These are phyloP conservation scores for Ophioceras dolichostomum DNA, from an alignment of 2,329 filamentous ascomycete species.

Conservation along the genomic window DNA sequence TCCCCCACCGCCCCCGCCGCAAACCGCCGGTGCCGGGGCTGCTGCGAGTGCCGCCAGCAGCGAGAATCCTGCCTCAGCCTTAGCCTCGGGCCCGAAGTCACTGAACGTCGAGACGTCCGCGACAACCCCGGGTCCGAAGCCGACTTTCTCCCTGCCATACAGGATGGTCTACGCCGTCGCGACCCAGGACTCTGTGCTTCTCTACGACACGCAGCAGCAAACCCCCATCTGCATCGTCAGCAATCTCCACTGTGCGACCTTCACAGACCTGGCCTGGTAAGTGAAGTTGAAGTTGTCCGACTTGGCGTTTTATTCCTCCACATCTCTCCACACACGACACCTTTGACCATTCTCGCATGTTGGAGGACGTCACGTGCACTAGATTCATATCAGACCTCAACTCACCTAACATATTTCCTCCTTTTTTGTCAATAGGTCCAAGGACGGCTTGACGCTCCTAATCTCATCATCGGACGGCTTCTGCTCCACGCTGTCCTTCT, in stretches of 20 bases:
- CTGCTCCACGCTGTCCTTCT: slow-evolving; percentile 83
- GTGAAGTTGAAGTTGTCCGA: slow-evolving; percentile 19
- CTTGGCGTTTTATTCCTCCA: neutral
- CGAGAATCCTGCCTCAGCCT: slow-evolving; percentile 27
- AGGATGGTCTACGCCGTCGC: slow-evolving; percentile 94
- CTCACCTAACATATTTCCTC: too few species aligned
- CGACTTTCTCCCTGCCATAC: slow-evolving; percentile 78
- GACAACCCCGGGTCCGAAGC: slow-evolving; percentile 44
- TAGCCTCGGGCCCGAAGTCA: slow-evolving; percentile 37
- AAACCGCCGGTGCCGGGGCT: too few species aligned
- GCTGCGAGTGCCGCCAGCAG: slow-evolving; percentile 8
- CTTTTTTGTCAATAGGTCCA: too few species aligned
- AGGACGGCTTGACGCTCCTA: slow-evolving; percentile 28
- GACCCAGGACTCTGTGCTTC: slow-evolving; percentile 84
- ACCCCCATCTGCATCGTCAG: slow-evolving; percentile 89
- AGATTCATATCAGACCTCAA: neutral
- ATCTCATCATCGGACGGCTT: slow-evolving; percentile 82
- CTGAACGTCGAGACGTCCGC: slow-evolving; percentile 33
- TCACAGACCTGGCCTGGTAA: slow-evolving; percentile 92
- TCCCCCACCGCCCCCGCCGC: slow-evolving; percentile 45
- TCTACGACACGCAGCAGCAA: slow-evolving; percentile 96
- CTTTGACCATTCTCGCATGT: neutral
- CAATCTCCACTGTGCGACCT: slow-evolving; percentile 94
- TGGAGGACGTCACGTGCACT: neutral
- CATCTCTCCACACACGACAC: neutral